These are phyloP conservation scores for Paramecium octaurelia DNA, from an alignment of 73 alveolate genomes.

Conservation along the genomic window DNA sequence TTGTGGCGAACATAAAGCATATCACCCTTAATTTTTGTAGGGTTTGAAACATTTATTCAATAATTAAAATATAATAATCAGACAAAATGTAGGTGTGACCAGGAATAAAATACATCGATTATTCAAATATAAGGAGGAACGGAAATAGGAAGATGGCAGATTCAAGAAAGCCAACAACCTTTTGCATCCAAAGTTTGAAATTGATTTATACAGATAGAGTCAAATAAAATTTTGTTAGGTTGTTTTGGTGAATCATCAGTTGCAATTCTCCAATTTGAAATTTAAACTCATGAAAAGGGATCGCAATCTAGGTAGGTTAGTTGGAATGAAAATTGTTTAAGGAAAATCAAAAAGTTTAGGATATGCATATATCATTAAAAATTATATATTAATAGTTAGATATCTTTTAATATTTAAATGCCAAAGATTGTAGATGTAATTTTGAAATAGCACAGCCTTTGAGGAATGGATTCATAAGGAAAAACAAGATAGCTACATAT, in stretches of 20 bases:
- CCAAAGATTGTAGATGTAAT: not conserved
- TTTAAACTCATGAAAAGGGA: not conserved
- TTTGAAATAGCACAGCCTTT: not conserved
- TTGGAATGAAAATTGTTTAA: conserved; percentile 1
- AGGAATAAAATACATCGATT: conserved; percentile 19
- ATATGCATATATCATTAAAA: not conserved
- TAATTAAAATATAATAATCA: not conserved
- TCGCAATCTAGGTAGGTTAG: too few species aligned
- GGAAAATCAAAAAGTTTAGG: not conserved
- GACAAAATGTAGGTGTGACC: not conserved
- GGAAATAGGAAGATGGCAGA: not conserved
- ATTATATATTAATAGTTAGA: not conserved
- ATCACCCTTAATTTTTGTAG: not conserved
- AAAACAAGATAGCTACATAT: not conserved
- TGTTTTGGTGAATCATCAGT: not conserved
- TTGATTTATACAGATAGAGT: not conserved
- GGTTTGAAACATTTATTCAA: not conserved
- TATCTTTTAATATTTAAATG: not conserved
- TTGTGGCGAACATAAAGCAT: not conserved
- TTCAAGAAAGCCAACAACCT: not conserved
- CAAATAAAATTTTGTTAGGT: not conserved
- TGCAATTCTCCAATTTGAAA: not conserved
- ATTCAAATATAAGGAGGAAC: not conserved
- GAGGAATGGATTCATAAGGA: not conserved
- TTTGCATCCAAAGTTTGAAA: not conserved